Evolutionary conservation across 129 eudicot species (phyloP).

Genomic region (Calendula officinalis): DNA sequence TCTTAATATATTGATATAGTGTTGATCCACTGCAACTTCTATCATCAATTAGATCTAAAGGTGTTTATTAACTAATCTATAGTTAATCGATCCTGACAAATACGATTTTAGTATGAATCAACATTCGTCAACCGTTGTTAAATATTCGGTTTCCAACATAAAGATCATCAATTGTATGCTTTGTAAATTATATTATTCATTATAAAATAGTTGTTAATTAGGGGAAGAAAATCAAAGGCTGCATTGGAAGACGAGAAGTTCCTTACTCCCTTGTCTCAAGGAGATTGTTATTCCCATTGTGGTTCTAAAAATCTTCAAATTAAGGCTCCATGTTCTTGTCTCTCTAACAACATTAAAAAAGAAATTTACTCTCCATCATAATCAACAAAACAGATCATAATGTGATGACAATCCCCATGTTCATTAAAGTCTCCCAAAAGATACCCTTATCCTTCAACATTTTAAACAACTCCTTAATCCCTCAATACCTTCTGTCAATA

Average conservation of each 20-base stretch:
- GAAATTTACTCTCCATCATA: slow-evolving; percentile 12
- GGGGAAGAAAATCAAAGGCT: slow-evolving; percentile 26
- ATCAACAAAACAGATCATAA: slow-evolving; percentile 35
- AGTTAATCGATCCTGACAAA: too few relatives aligned
- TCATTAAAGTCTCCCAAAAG: slow-evolving; percentile 36
- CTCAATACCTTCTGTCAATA: slow-evolving; percentile 23
- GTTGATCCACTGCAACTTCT: too few relatives aligned
- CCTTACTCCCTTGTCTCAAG: slow-evolving; percentile 61
- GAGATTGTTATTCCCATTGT: slow-evolving; percentile 55
- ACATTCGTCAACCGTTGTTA: background rate
- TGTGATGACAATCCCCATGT: slow-evolving; percentile 41
- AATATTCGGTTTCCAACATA: background rate
- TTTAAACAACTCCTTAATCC: slow-evolving; percentile 24
- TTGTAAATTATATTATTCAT: background rate
- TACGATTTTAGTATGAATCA: too few relatives aligned
- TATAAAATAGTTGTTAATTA: slow-evolving; percentile 5
- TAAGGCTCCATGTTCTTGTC: slow-evolving; percentile 30
- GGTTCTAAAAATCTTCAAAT: slow-evolving; percentile 30
- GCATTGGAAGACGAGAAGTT: slow-evolving; percentile 54
- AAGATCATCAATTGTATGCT: background rate
- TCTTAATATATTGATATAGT: too few relatives aligned
- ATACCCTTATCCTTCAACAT: slow-evolving; percentile 35
- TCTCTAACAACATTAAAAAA: slow-evolving; percentile 26
- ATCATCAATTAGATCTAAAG: too few relatives aligned
- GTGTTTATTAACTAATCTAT: too few relatives aligned